Base-by-base conservation (phyloP, 1,284 basidiomycete species). In the Ceratobasidium sp. region DNA sequence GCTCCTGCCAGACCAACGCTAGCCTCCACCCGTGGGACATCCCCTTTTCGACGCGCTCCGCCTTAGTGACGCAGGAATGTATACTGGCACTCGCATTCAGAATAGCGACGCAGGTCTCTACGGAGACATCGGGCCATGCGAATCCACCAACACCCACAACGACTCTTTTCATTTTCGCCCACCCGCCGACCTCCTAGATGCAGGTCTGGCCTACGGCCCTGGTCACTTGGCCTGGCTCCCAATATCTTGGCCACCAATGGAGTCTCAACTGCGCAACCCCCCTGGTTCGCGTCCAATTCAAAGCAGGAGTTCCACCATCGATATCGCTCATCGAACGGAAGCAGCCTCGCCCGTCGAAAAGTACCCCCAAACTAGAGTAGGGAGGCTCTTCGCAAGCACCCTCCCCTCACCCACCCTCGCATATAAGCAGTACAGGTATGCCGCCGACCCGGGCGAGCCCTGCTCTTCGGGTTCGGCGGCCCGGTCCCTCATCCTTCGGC, bases 181-280 rank as follows among this genome's bases (percentile, higher is more conserved):
- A 25, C 25, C 40, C 8, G 25, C 17, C 38, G 56, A 22, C 27
- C 15, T 13, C 8, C 43, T 29, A 13, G 58, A 62, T 25, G 47
- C 62, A 29, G 62, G 49, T 1, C 50, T 65, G n/a, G 54, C 62
- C 3, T 65, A 53, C 29, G 62, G 62, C 17, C 47, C 54, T 20
- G 43, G 40, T 32, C 62, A 50, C 45, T 50, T 49, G 8, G 43
- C 52, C 34, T 65, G 34, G 50, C 35, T 49, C 50, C 34, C n/a
- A 65, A 65, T 20, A 53, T 65, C 22, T 65, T 49, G 62, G 62
- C 62, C 2, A 49, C 45, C 1, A 31, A 31, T 25, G 15, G 20
- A 20, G 27, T 29, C 31, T 22, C 40, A 27, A 17, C 38, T 12
- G n/a, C n/a, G 25, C 17, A 17, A 13, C 42, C 3, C 6, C 15